Base-by-base conservation (phyloP, 2,329 filamentous ascomycete genomes). In the Fusarium sp. region DNA sequence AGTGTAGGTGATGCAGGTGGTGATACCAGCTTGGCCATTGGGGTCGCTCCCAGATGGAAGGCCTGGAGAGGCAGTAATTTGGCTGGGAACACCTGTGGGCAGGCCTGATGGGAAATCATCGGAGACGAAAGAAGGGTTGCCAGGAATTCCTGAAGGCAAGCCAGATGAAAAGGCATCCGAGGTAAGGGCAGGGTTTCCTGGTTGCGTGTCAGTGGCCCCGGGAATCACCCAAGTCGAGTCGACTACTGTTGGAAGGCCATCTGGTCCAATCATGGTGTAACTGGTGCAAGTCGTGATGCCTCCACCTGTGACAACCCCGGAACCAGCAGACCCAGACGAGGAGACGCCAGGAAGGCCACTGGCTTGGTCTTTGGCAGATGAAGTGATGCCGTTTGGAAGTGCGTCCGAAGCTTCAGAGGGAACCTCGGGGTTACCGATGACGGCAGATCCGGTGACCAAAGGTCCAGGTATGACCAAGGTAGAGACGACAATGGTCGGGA, bases 211-310 rank as follows among this genome's bases (percentile, higher is more conserved):
- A 41, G 68, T 54, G 60, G 76, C 74, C 35, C 69, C 75, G 27
- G 79, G 74, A 27, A 82, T 69, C 8, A 81, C 73, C 72, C 81
- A 77, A 13, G 82, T 83, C 5, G 81, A 78, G 56, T 82, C 81
- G 16, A 81, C 67, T 48, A 81, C 67, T 14, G 79, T 82, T 18
- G 79, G 76, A n/a, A 76, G 66, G 34, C 77, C 77, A 66, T 79
- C 63, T 1, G 68, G 14, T 41, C 77, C 78, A 60, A 66, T 76
- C 25, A 68, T 66, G 37, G 78, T 79, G 66, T 74, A 79, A 27
- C 67, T 80, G 11, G 76, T 77, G 41, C 77, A 79, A 10, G 76
- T 77, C 10, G 77, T 76, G 27, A 76, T 61, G 2, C 20, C 68
- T 23, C 14, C 43, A n/a, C 45, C 70, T n/a, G 59, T 69, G 30